Percentiles rank a stretch among this genome's conserved stretches.
Evolutionary conservation across 2,329 filamentous ascomycete genomes (phyloP).

Genomic region (Sporothrix protearum): DNA sequence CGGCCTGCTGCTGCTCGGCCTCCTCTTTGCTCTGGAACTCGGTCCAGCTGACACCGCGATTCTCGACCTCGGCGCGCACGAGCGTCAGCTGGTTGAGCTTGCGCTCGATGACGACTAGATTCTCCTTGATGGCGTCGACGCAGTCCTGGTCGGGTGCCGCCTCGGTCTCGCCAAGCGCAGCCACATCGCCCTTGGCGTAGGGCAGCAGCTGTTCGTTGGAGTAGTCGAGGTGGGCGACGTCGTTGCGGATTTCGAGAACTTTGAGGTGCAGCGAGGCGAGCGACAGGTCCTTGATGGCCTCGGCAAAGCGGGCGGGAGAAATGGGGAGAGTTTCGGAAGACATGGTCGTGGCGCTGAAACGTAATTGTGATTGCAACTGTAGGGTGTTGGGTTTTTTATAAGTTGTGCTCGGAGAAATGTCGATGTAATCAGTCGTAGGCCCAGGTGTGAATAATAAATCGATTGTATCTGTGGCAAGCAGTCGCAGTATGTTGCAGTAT

Average conservation of each 20-base stretch:
- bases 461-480: background rate
- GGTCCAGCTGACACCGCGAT: conserved; percentile 53
- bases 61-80: conserved; percentile 62
- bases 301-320: conserved; percentile 58
- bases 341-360: conserved; percentile 43
- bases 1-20: conserved; percentile 23
- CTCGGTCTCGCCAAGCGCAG: conserved; percentile 32
- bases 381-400: background rate
- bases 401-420: background rate
- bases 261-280: conserved; percentile 67
- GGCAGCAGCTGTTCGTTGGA: conserved; percentile 70
- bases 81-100: conserved; percentile 64
- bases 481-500: background rate
- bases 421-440: too few species aligned
- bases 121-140: conserved; percentile 69
- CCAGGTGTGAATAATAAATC: too few species aligned
- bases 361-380: background rate
- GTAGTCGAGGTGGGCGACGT: conserved; percentile 67
- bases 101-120: conserved; percentile 63
- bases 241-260: conserved; percentile 71
- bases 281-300: conserved; percentile 64
- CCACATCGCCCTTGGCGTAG: conserved; percentile 54
- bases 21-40: conserved; percentile 53
- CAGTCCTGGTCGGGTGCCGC: conserved; percentile 62
- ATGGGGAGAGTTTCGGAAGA: conserved; percentile 62